A percentile compares a stretch with the other conserved stretches of the same genome.
Evolutionary conservation across 2,329 filamentous ascomycete species (phyloP).

Genomic region (Colletotrichum musicola): DNA sequence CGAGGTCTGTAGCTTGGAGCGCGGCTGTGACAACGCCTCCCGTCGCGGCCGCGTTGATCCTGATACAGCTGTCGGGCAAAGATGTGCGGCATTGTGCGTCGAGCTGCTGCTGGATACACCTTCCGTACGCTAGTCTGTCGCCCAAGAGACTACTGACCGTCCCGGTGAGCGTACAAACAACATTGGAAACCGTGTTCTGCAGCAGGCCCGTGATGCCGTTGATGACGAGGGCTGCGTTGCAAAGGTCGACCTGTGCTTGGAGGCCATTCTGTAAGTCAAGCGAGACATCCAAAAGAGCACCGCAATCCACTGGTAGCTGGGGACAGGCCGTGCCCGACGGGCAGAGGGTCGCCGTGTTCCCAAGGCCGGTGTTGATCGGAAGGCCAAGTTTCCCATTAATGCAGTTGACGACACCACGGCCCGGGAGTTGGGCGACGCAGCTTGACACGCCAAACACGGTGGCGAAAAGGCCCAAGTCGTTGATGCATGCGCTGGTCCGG

Average conservation of each 20-base stretch:
- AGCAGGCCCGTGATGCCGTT: not conserved
- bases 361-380: not conserved
- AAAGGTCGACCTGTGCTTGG: not conserved
- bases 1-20: not conserved
- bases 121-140: not conserved
- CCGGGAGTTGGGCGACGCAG: not conserved
- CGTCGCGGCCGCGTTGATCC: not conserved
- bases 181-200: not conserved
- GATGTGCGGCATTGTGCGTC: constrained; percentile 2
- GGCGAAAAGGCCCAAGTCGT: not conserved
- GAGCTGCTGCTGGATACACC: not conserved
- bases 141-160: not conserved
- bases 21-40: not conserved
- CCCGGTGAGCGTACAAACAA: not conserved
- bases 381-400: constrained; percentile 1
- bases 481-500: not conserved
- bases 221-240: not conserved
- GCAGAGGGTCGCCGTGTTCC: not conserved
- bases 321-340: constrained; percentile 5
- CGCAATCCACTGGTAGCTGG: not conserved
- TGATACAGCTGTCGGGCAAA: constrained; percentile 16
- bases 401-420: constrained; percentile 5
- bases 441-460: not conserved
- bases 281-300: constrained; percentile 4
- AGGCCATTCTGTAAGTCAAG: not conserved